Conservation (phyloP, 148 eudicot genomes). For the Rhododendron simsii region DNA sequence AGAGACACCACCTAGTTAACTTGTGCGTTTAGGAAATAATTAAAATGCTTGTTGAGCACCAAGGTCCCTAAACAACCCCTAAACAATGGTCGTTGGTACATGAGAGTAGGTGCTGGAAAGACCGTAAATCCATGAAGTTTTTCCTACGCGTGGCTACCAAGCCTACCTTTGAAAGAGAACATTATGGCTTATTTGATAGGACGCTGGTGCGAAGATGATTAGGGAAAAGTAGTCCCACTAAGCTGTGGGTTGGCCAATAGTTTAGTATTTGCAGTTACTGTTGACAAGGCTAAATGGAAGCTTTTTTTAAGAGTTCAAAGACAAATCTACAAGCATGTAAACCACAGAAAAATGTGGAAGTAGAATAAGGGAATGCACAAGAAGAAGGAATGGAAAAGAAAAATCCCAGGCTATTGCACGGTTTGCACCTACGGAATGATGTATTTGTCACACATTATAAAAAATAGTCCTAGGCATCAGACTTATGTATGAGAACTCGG, state of each 20-base stretch:
- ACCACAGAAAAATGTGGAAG: background rate
- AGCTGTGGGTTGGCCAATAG: background rate
- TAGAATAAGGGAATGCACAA: background rate
- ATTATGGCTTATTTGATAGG: background rate
- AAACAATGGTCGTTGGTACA: background rate
- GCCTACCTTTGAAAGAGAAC: background rate
- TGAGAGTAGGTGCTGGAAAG: background rate
- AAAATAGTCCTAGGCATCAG: background rate
- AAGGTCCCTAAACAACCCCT: background rate
- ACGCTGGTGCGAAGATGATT: background rate
- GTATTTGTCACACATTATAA: background rate
- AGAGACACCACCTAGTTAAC: background rate
- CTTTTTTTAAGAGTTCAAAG: background rate
- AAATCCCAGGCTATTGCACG: background rate
- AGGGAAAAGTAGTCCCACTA: background rate
- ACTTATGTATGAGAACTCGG: background rate
- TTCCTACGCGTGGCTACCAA: background rate
- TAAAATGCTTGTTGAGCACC: background rate
- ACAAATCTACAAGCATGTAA: background rate
- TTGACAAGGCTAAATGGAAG: background rate
- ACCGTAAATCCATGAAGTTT: background rate
- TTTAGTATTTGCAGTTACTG: background rate
- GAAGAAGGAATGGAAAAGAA: background rate
- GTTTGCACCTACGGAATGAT: background rate
- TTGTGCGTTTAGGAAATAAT: background rate